Base-by-base conservation (phyloP, 768 basidiomycete genomes). In the Rhodotorula toruloides region DNA sequence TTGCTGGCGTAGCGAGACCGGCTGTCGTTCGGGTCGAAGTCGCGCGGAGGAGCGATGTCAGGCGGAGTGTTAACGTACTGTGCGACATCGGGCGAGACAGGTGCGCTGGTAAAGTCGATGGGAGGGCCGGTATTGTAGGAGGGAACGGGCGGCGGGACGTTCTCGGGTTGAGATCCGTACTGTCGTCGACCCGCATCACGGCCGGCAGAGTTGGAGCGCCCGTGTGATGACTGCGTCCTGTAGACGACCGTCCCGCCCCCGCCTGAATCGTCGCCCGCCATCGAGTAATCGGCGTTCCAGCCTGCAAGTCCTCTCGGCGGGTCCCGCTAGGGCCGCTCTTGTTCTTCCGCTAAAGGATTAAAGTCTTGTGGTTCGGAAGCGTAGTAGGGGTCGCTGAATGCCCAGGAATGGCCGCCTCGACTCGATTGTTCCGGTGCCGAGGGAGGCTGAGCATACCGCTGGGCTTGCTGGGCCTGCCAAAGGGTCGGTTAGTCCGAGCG, bases 11-110 rank as follows among this genome's bases (percentile, higher is more conserved):
- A 54, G 19, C 13, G 32, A 12, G 43, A 29, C 25, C 36, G n/a
- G 29, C 11, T 44, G 25, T 57, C 44, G 46, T 43, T 54, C 34
- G 67, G 67, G 46, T 68, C 46, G 29, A 68, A 68, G 52, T 68
- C 67, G 29, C 56, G 58, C 22, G 59, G 65, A 0, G 53, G 54
- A 11, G 39, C n/a, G 6, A 13, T 40, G 16, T 60, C 58, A 10
- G 48, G 48, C 4, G 56, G 46, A 2, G 34, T 34, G 16, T 44
- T 12, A 8, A 58, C 32, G 27, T 47, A 32, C 10, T 29, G 12
- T 3, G 34, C 13, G n/a, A n/a, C n/a, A n/a, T 36, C 36, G 7
- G 43, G 4, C 4, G 46, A 43, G 44, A 54, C 43, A 19, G 52
- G 34, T 22, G 61, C 34, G 36, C 31, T 47, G 3, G 53, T 54